These are phyloP conservation scores for Aureobasidium zeae DNA, from an alignment of 2,329 filamentous ascomycete genomes.

Conservation along the genomic window DNA sequence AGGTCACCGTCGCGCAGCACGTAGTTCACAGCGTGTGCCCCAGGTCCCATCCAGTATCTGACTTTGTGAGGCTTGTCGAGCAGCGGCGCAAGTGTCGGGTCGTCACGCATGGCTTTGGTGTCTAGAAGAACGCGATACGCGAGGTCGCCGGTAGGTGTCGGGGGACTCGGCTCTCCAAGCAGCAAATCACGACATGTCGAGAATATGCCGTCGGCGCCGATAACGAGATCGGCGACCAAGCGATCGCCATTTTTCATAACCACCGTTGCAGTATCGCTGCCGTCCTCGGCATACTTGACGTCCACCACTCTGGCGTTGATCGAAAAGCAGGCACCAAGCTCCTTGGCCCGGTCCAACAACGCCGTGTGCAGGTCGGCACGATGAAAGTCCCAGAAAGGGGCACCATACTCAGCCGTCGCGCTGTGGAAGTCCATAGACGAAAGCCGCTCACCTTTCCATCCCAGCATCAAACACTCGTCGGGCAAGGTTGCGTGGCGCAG, in stretches of 20 bases:
- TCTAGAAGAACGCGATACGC: slow-evolving; percentile 42
- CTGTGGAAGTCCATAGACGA: slow-evolving; percentile 39
- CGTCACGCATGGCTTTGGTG: slow-evolving; percentile 38
- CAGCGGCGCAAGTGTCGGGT: slow-evolving; percentile 38
- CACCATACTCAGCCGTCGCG: slow-evolving; percentile 27
- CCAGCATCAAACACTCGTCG: slow-evolving; percentile 40
- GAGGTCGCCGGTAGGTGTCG: slow-evolving; percentile 42
- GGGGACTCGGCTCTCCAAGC: slow-evolving; percentile 38
- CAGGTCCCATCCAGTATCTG: slow-evolving; percentile 46
- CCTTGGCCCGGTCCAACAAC: slow-evolving; percentile 38
- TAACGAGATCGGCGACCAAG: slow-evolving; percentile 36
- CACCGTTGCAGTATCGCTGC: slow-evolving; percentile 28
- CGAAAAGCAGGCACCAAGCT: slow-evolving; percentile 41
- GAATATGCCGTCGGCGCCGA: slow-evolving; percentile 43
- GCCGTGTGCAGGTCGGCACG: slow-evolving; percentile 43
- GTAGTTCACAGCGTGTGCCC: slow-evolving; percentile 46
- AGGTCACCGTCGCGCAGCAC: slow-evolving; percentile 39
- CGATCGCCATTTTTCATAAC: slow-evolving; percentile 31
- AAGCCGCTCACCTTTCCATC: slow-evolving; percentile 45
- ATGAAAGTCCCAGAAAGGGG: slow-evolving; percentile 48
- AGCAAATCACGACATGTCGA: slow-evolving; percentile 38
- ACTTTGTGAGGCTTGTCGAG: slow-evolving; percentile 39
- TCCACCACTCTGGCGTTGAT: slow-evolving; percentile 38
- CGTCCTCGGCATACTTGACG: slow-evolving; percentile 27
- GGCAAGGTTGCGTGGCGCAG: slow-evolving; percentile 35